Evolutionary conservation across 495 filamentous ascomycete species (phyloP).

Genomic region (Penicillium steckii): DNA sequence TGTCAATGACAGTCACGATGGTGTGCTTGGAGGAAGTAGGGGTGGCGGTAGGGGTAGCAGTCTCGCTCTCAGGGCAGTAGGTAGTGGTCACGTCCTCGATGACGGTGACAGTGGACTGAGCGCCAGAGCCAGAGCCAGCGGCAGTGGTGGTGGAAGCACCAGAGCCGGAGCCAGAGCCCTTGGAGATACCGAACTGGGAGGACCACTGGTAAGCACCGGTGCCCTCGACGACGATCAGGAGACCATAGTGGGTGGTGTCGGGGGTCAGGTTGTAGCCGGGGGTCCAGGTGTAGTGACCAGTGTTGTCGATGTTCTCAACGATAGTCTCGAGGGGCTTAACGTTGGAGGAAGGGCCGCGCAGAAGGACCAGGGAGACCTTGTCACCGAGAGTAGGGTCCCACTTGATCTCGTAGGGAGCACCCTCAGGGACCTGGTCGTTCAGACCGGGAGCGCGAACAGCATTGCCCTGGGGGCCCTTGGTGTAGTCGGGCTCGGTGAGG

Average conservation of each 20-base stretch:
- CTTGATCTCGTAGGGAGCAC: constrained; percentile 58
- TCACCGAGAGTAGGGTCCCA: constrained; percentile 52
- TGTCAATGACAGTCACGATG: constrained; percentile 5
- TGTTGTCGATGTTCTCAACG: constrained; percentile 56
- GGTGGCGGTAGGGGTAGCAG: constrained; percentile 20
- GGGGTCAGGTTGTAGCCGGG: constrained; percentile 46
- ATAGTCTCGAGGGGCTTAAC: constrained; percentile 54
- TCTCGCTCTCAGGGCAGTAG: constrained; percentile 21
- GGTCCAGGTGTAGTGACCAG: constrained; percentile 58
- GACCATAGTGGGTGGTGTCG: constrained; percentile 59
- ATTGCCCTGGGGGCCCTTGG: constrained; percentile 52
- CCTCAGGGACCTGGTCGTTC: constrained; percentile 52
- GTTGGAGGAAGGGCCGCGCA: constrained; percentile 59
- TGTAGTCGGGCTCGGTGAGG: constrained; percentile 50
- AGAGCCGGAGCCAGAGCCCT: constrained; percentile 44
- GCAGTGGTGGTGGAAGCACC: constrained; percentile 21
- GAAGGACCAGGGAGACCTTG: constrained; percentile 59
- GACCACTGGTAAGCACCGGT: constrained; percentile 67
- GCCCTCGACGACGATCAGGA: constrained; percentile 62
- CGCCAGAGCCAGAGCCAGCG: constrained; percentile 10
- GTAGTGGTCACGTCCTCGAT: constrained; percentile 20
- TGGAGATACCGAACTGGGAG: constrained; percentile 66
- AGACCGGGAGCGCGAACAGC: constrained; percentile 53
- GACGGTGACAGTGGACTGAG: constrained; percentile 21
- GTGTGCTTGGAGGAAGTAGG: constrained; percentile 20